Evolutionary conservation across 1,284 basidiomycete species (phyloP), one percentile per base, ranked within the genome.

Genomic region (Vanrija pseudolonga): DNA sequence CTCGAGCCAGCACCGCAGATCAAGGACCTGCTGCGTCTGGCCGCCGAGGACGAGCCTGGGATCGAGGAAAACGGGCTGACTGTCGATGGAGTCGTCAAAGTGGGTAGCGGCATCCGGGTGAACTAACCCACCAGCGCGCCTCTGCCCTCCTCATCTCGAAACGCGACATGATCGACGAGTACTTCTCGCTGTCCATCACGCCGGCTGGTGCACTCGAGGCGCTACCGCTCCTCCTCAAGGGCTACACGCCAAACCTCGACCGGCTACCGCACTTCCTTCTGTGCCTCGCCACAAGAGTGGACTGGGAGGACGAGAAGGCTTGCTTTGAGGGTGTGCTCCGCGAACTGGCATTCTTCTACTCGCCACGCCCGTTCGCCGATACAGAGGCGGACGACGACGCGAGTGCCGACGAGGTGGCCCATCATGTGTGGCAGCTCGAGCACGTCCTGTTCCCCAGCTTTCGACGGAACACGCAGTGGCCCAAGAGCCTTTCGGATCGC

Each of bases 301-400:
- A 93, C 64, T 98, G 95, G 95, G 80, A 80, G 8, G 80, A 84
- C 2, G 96, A 99, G 72, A 79, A 81, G 47, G 84, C 83, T 54
- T 99, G 95, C 71, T 98, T 98, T 68, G 82, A 84, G 18, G 82
- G 84, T 0, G 87, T 98, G 67, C 79, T 96, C 20, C 84, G 86
- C 26, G 95, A 98, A 75, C 79, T 99, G 1, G 93, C 91, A 1
- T 89, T 85, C 69, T 97, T 95, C 76, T 92, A 95, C 72, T 82
- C 85, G 0, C 89, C 91, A 0, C 80, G 83, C n/a, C 65, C 71
- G 8, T 63, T 68, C 7, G 56, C 65, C 9, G 50, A 65, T 28
- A 53, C 63, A 8, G 51, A 42, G 6, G 67, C 55, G 8, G 26
- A 55, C 20, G 53, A 49, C 17, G 47, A 53, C 11, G 57, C 56